Evolutionary conservation across 2,329 filamentous ascomycete genomes (phyloP), one percentile per base, ranked within the genome.

Genomic region (Verticillium isaacii): DNA sequence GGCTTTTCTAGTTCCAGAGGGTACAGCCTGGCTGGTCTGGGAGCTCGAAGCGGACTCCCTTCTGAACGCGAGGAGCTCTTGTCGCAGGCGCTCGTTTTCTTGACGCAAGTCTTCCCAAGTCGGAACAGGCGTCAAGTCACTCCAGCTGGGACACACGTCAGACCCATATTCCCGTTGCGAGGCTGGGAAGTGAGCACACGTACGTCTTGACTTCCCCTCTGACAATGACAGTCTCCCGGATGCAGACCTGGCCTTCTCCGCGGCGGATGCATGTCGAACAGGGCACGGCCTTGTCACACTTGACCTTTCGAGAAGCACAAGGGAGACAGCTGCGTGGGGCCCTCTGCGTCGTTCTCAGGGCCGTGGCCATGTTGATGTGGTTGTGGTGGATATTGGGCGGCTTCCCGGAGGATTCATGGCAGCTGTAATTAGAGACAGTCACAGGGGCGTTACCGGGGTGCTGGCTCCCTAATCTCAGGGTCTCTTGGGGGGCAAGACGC

Each of bases 231-330:
- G 61, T 63, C 50, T 64, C 64, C 25, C 62, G 52, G 9, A 54
- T 54, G 34, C 62, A 62, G 45, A 41, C 61, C n/a, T 57, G 39
- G 23, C 60, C 64, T 8, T 58, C 60, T 0, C 68, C 69, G 11
- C 68, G 66, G 9, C 63, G 60, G 56, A 70, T 65, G 58, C 68
- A 70, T 4, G 63, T 66, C 14, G 63, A 61, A 34, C 69, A 70
- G 3, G 69, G 68, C 2, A 68, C 62, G 2, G 39, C 59, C 56
- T 71, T 71, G 61, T 70, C 65, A 52, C 69, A 70, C 57, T 63
- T 64, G 32, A 70, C 66, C 58, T 69, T 68, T 58, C 69, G 68
- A 9, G 64, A 63, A 2, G 67, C 59, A 39, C 69, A 71, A 5
- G 64, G 54, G 9, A 59, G 52, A 57, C 69, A 70, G 56, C 65